phyloP scores from a whole-genome alignment of 1,284 basidiomycete species.

The Austroboletus olivaceoglutinosus region DNA sequence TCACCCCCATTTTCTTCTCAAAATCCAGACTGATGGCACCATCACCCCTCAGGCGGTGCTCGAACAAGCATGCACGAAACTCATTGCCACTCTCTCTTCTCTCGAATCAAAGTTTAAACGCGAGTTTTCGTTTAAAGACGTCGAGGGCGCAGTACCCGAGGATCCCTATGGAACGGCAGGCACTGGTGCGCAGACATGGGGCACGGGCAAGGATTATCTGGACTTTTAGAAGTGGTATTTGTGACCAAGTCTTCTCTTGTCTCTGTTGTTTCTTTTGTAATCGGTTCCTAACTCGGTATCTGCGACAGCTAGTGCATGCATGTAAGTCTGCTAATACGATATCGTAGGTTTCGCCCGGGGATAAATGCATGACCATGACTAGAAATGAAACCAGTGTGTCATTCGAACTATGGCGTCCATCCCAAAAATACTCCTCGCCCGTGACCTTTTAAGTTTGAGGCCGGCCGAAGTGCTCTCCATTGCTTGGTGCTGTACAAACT shows the following conservation, averaged over 20 bases:
- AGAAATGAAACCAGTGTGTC: too few relatives aligned
- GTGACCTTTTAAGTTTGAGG: too few relatives aligned
- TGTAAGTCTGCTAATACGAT: too few relatives aligned
- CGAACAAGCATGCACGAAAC: slow-evolving; percentile 79
- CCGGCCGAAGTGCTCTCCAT: too few relatives aligned
- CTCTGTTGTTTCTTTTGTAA: background rate
- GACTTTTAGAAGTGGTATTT: slow-evolving; percentile 51
- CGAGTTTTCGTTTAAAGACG: slow-evolving; percentile 73
- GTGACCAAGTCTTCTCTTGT: slow-evolving; percentile 1
- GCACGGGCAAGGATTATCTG: slow-evolving; percentile 61
- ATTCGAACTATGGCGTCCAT: too few relatives aligned
- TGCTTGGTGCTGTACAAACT: too few relatives aligned
- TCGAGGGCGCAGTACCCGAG: slow-evolving; percentile 52
- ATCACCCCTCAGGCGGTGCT: slow-evolving; percentile 82
- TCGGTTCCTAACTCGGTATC: too few relatives aligned
- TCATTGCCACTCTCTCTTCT: slow-evolving; percentile 74
- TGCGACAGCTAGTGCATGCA: too few relatives aligned
- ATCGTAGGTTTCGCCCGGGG: too few relatives aligned
- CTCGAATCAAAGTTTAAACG: slow-evolving; percentile 73
- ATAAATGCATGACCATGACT: too few relatives aligned
- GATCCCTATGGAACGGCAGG: slow-evolving; percentile 57
- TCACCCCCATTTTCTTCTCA: slow-evolving; percentile 90
- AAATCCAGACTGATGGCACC: slow-evolving; percentile 92
- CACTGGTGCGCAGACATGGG: slow-evolving; percentile 37
- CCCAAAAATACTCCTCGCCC: too few relatives aligned